Base-by-base conservation (phyloP, 257 asterid species). In the Solanum boliviense region DNA sequence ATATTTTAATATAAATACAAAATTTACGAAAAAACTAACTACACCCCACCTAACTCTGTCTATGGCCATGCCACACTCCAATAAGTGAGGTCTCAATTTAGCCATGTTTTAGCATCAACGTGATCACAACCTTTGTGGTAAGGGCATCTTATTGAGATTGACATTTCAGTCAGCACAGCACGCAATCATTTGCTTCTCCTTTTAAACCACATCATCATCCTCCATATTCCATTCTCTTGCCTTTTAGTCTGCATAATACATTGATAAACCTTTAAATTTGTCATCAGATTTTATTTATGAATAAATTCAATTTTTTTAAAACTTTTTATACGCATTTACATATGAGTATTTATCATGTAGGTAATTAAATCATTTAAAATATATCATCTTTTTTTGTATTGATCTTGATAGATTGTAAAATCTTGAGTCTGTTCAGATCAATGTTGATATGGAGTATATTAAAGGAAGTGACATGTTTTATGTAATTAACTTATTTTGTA, bases 131-230 rank as follows among this genome's bases (percentile, higher is more conserved):
- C 48, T 73, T 35, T 34, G 48, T 20, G 52, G 44, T 5, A n/a
- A 29, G 41, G 85, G 68, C 68, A 82, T 82, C 70, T n/a, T 79
- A 44, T 16, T 79, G 85, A 79, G 5, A 79, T 5, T 29, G 31
- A 48, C 86, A 16, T 48, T 29, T 46, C 35, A 16, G 12, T 82
- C 44, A 48, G 21, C 4, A 82, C 70, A 7, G 13, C 70, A 82
- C 70, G 44, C 70, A 82, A 29, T 82, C 44, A 81, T 46, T 81
- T 81, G 34, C 70, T 46, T 82, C 29, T n/a, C 20, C 29, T 20
- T 82, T 82, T 82, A 29, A 48, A 12, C 12, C 86, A 48, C 29
- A 18, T 29, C 21, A 27, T 44, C 67, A 32, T 18, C 67, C 29
- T 81, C 41, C 18, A 9, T 16, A 78, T 13, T 41, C 25, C 65